Percentiles rank a stretch among this genome's conserved stretches.
Conservation (phyloP, 2,329 filamentous ascomycete genomes). For the Trichoderma simmonsii region DNA sequence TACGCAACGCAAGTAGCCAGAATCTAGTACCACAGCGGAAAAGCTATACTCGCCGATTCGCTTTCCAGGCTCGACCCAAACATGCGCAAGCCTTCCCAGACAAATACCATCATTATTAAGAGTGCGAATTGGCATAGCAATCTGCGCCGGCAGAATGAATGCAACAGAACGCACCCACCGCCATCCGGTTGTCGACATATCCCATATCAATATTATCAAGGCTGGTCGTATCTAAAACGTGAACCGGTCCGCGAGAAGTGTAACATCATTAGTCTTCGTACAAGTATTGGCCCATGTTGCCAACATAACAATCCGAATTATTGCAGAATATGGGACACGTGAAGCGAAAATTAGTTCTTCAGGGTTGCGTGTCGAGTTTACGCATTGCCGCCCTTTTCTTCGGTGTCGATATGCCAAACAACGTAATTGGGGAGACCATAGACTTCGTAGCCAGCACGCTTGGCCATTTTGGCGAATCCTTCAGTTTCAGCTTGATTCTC, state of each 20-base stretch:
- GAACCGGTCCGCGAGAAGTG: conserved; percentile 12
- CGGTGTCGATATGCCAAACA: conserved; percentile 97
- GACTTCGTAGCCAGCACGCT: conserved; percentile 88
- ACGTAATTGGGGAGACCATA: conserved; percentile 94
- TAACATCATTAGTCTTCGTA: conserved; percentile 30
- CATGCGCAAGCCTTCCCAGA: conserved; percentile 18
- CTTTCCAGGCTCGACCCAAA: conserved; percentile 16
- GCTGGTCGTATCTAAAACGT: conserved; percentile 14
- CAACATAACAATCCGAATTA: conserved; percentile 20
- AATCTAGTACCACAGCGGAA: conserved; percentile 31
- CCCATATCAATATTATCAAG: conserved; percentile 18
- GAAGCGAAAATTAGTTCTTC: conserved; percentile 14
- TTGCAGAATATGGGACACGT: conserved; percentile 26
- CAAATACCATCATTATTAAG: conserved; percentile 17
- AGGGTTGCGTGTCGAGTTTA: conserved; percentile 30
- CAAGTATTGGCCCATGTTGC: conserved; percentile 22
- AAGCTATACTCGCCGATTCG: conserved; percentile 21
- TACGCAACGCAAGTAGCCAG: conserved; percentile 28
- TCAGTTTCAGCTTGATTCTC: conserved; percentile 99
- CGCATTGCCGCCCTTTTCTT: conserved; percentile 84
- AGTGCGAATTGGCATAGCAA: background rate
- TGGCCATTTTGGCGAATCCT: conserved; percentile 98
- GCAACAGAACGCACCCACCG: conserved; percentile 16
- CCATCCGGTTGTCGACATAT: conserved; percentile 11
- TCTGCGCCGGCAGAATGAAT: conserved; percentile 17